Percentiles rank a stretch among this genome's conserved stretches.
Conservation (phyloP, 495 filamentous ascomycete genomes). For the Talaromyces wortmannii region DNA sequence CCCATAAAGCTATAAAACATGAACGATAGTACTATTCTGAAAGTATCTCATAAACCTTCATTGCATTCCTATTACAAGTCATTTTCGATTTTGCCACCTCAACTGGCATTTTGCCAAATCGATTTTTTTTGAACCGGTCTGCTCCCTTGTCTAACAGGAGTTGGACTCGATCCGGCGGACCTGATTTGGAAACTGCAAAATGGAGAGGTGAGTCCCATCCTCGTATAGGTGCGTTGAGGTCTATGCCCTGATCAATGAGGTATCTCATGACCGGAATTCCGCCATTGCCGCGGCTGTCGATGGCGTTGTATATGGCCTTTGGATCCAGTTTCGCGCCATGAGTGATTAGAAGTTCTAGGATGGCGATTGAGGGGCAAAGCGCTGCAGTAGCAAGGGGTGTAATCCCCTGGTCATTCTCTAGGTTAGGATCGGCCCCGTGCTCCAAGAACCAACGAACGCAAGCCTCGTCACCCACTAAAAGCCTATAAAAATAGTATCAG, state of each 20-base stretch:
- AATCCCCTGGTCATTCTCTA: not conserved
- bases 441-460: slow-evolving; percentile 5
- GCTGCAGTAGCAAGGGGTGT: slow-evolving; percentile 3
- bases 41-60: slow-evolving; percentile 4
- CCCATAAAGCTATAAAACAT: not conserved
- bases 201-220: slow-evolving; percentile 2
- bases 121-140: slow-evolving; percentile 2
- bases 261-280: slow-evolving; percentile 4
- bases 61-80: not conserved
- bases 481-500: not conserved
- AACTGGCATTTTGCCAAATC: not conserved
- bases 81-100: slow-evolving; percentile 2
- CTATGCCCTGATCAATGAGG: slow-evolving; percentile 5
- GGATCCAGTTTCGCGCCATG: slow-evolving; percentile 3
- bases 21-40: slow-evolving; percentile 2
- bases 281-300: slow-evolving; percentile 1
- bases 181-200: not conserved
- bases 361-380: slow-evolving; percentile 1
- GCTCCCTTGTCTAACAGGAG: slow-evolving; percentile 3
- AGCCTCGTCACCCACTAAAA: slow-evolving; percentile 1
- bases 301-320: not conserved
- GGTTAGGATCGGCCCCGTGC: slow-evolving; percentile 3
- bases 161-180: not conserved
- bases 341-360: slow-evolving; percentile 4
- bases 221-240: slow-evolving; percentile 3